These are phyloP conservation scores for Cocos nucifera DNA, from an alignment of 176 grass and related monocot genomes.

Conservation along the genomic window DNA sequence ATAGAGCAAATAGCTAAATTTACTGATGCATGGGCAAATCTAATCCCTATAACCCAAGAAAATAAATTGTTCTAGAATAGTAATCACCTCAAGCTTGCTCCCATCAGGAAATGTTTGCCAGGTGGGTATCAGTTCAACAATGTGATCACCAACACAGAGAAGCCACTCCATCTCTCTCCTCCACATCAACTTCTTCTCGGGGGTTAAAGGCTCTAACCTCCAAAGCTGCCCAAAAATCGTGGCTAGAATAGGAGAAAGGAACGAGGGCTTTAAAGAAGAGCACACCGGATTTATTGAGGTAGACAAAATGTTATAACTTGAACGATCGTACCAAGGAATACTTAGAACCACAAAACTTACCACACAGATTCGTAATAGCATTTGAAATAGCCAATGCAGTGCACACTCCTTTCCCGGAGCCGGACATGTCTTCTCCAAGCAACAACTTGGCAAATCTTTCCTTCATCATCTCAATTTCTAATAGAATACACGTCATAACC, in stretches of 20 bases:
- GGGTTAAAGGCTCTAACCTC: slow-evolving; percentile 68
- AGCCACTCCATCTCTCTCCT: slow-evolving; percentile 87
- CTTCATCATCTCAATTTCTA: slow-evolving; percentile 96
- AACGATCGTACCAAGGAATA: too few relatives aligned
- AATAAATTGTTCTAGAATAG: too few relatives aligned
- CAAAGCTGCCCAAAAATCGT: slow-evolving; percentile 92
- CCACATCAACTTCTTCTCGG: slow-evolving; percentile 94
- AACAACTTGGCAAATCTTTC: slow-evolving; percentile 91
- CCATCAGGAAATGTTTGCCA: slow-evolving; percentile 96
- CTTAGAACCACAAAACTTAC: slow-evolving; percentile 12
- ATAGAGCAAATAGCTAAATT: too few relatives aligned
- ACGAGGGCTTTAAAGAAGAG: neutral
- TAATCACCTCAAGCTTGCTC: slow-evolving; percentile 68
- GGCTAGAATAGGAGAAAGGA: slow-evolving; percentile 26
- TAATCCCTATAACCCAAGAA: too few relatives aligned
- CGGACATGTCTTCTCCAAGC: slow-evolving; percentile 98
- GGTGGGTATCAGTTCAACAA: slow-evolving; percentile 74
- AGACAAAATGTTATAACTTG: neutral
- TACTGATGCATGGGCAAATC: too few relatives aligned
- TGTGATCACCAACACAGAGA: slow-evolving; percentile 87
- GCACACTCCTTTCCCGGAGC: slow-evolving; percentile 88
- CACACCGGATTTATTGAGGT: neutral
- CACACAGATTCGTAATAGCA: slow-evolving; percentile 94
- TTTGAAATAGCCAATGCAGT: slow-evolving; percentile 92
- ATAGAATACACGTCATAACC: neutral